Percentiles rank a stretch among this genome's conserved stretches.
Evolutionary conservation across 2,329 filamentous ascomycete genomes (phyloP).

Genomic region (Fragosphaeria purpurea): DNA sequence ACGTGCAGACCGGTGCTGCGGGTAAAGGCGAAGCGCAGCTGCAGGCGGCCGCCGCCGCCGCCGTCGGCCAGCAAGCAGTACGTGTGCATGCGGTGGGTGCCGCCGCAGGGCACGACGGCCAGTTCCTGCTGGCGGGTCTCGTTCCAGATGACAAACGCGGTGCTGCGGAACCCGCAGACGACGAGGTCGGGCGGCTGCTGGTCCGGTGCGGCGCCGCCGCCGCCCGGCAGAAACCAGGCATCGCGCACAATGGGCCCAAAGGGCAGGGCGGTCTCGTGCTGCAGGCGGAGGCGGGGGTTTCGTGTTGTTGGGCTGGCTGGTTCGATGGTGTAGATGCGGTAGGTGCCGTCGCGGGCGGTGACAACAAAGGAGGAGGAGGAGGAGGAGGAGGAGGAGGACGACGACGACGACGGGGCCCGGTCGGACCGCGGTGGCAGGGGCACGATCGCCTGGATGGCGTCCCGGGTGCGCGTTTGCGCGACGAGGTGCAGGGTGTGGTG

Average conservation of each 20-base stretch:
- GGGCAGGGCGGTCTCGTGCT: constrained; percentile 60
- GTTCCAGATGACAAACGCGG: constrained; percentile 74
- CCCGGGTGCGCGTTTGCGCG: constrained; percentile 11
- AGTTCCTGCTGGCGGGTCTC: constrained; percentile 60
- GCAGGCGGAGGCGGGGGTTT: constrained; percentile 28
- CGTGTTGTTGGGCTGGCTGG: not conserved
- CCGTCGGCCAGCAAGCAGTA: constrained; percentile 21
- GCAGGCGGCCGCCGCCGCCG: constrained; percentile 24
- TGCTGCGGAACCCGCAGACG: constrained; percentile 72
- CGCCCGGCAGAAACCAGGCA: constrained; percentile 43
- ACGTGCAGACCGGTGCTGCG: constrained; percentile 48
- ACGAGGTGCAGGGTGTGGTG: no score
- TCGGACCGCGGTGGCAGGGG: constrained; percentile 27
- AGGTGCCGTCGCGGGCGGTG: constrained; percentile 67
- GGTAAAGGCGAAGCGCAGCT: constrained; percentile 59
- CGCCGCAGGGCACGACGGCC: constrained; percentile 69
- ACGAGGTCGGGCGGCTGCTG: constrained; percentile 42
- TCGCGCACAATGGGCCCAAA: constrained; percentile 71
- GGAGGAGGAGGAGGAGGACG: constrained; percentile 5
- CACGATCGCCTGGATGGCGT: constrained; percentile 58
- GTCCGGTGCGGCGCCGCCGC: constrained; percentile 11
- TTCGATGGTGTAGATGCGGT: constrained; percentile 47
- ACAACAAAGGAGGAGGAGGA: constrained; percentile 52
- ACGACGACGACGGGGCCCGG: no score
- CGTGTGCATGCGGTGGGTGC: constrained; percentile 69